A percentile compares a stretch with the other conserved stretches of the same genome.
Conservation (phyloP, 495 filamentous ascomycete genomes). For the Chaetomidium leptoderma region DNA sequence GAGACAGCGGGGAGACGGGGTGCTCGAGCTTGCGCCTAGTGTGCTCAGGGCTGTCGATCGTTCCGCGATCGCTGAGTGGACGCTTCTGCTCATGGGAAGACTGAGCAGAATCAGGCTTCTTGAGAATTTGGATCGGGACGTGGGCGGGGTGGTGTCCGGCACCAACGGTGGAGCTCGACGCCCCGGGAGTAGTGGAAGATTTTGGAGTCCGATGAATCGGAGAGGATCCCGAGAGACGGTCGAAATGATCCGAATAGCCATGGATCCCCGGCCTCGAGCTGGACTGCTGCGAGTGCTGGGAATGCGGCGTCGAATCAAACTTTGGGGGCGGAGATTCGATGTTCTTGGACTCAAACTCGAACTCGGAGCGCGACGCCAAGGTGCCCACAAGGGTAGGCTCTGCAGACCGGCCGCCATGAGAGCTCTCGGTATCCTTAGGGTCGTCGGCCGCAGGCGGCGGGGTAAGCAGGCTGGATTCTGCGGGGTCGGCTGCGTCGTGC, state of each 20-base stretch:
- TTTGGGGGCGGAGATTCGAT: conserved; percentile 34
- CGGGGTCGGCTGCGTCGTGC: conserved; percentile 41
- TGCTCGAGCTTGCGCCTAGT: conserved; percentile 42
- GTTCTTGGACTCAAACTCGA: conserved; percentile 35
- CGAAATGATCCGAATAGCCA: conserved; percentile 32
- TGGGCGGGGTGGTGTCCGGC: conserved; percentile 25
- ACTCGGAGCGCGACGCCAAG: conserved; percentile 32
- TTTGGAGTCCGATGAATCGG: conserved; percentile 40
- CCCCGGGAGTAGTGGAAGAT: conserved; percentile 39
- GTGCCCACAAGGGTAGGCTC: conserved; percentile 29
- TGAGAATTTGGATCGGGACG: conserved; percentile 35
- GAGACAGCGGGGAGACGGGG: conserved; percentile 33
- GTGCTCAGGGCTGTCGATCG: conserved; percentile 41
- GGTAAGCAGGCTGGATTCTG: conserved; percentile 38
- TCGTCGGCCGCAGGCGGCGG: conserved; percentile 38
- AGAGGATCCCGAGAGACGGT: conserved; percentile 31
- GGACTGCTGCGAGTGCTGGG: conserved; percentile 38
- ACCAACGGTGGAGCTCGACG: conserved; percentile 23
- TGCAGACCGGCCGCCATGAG: conserved; percentile 20
- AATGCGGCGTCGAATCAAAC: conserved; percentile 38
- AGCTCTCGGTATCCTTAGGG: conserved; percentile 18
- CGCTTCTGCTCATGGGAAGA: conserved; percentile 36
- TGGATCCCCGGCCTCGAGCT: conserved; percentile 22
- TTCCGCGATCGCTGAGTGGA: conserved; percentile 37
- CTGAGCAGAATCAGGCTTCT: conserved; percentile 36